Evolutionary conservation across 2,329 filamentous ascomycete genomes (phyloP), one percentile per base, ranked within the genome.

Genomic region (Calonectria hawksworthii): DNA sequence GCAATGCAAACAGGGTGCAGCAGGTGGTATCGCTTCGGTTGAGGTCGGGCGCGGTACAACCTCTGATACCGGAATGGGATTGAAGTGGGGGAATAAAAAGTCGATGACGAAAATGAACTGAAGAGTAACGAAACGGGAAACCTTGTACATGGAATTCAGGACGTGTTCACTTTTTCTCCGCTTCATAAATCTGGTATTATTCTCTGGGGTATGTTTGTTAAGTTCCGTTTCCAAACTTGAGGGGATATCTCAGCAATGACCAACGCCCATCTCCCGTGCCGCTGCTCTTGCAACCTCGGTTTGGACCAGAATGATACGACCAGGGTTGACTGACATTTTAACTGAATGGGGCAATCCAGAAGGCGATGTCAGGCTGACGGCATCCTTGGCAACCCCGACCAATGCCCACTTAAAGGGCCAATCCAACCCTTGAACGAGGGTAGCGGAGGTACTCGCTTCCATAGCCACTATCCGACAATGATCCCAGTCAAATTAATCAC

Each of bases 301-400:
- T 41, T 63, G 5, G 26, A 2, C 13, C 34, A 63, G 9, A 23
- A 63, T 26, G 23, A 26, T 16, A 16, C 36, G 36, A 30, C 34
- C 23, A 41, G 56, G 56, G 56, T 28, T 63, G n/a, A 28, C 9
- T 41, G 23, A 41, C 36, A 63, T 63, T 63, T 41, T 41, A 26
- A 63, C 56, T 41, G 34, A 63, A 63, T 63, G 56, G 56, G 56
- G 56, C 56, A 41, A 41, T 30, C 34, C 9, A 41, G 23, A 28
- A 63, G 56, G n/a, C 56, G 56, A 63, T 63, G 34, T 61, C 36
- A 63, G 32, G 56, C 56, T 63, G 34, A 63, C 56, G n/a, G 5
- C 56, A 38, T 28, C 7, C 56, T 63, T 41, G 56, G 56, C 56
- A 34, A 41, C 34, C 23, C 23, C 23, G 56, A 28, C 34, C 8